These are phyloP conservation scores for Aspergillus funiculosus DNA, from an alignment of 495 filamentous ascomycete genomes.

Conservation along the genomic window DNA sequence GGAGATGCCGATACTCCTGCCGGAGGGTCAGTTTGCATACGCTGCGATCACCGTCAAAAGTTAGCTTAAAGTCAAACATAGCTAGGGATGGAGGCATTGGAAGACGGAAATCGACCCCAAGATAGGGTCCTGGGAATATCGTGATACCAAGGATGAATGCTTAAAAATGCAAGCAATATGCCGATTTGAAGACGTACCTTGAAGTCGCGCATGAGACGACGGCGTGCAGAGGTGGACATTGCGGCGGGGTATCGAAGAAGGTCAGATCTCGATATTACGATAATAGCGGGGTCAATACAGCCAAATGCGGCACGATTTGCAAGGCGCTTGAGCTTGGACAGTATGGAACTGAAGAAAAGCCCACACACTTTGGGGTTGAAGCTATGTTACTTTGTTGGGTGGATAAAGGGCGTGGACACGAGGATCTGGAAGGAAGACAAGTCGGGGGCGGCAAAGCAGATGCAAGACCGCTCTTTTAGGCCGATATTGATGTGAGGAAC, in stretches of 20 bases:
- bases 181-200: slow-evolving; percentile 57
- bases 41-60: slow-evolving; percentile 44
- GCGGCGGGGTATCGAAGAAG: slow-evolving; percentile 20
- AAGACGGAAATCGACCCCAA: too few species aligned
- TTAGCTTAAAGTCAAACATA: slow-evolving; percentile 10
- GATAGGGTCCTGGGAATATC: not conserved
- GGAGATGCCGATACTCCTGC: slow-evolving; percentile 96
- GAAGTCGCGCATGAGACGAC: slow-evolving; percentile 96
- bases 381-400: too few species aligned
- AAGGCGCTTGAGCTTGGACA: too few species aligned
- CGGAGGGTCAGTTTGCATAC: slow-evolving; percentile 98
- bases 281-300: too few species aligned
- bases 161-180: not conserved
- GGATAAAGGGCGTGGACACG: too few species aligned
- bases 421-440: not conserved
- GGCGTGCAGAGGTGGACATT: slow-evolving; percentile 92
- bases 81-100: too few species aligned
- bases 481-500: slow-evolving; percentile 12
- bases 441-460: slow-evolving; percentile 9
- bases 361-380: too few species aligned
- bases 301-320: not conserved
- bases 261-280: too few species aligned
- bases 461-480: slow-evolving; percentile 11
- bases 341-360: too few species aligned
- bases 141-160: not conserved